These are phyloP conservation scores for Colletotrichum falcatum DNA, from an alignment of 2,329 filamentous ascomycete genomes.

Conservation along the genomic window DNA sequence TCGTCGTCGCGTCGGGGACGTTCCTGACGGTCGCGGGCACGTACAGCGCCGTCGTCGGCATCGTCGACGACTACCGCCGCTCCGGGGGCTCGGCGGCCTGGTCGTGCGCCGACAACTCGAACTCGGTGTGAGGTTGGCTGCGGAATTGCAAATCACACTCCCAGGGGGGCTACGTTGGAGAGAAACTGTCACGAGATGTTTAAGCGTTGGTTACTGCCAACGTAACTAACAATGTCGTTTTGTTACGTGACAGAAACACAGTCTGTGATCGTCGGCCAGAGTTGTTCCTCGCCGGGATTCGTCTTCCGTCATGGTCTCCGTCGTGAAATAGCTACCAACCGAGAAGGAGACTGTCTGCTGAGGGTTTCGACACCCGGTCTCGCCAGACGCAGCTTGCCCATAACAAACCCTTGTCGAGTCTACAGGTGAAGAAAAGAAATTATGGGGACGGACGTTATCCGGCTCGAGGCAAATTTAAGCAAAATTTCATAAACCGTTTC, in stretches of 20 bases:
- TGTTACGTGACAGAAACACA: no score
- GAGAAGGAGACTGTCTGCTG: not conserved
- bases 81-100: conserved; percentile 30
- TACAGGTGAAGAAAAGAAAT: not conserved
- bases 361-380: not conserved
- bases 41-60: conserved; percentile 34
- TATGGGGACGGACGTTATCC: no score
- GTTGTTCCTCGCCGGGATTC: not conserved
- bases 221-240: no score
- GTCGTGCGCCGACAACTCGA: conserved; percentile 41
- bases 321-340: not conserved
- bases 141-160: not conserved
- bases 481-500: no score
- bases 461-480: no score
- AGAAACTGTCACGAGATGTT: no score
- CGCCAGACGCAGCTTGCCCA: not conserved
- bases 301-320: not conserved
- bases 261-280: not conserved
- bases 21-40: conserved; percentile 36
- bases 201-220: no score
- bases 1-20: conserved; percentile 40
- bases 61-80: conserved; percentile 25
- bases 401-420: not conserved
- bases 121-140: not conserved
- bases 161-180: not conserved